Evolutionary conservation across 176 grass and related monocot species (phyloP), one percentile per base, ranked within the genome.

Genomic region (Rhynchospora tenuis): DNA sequence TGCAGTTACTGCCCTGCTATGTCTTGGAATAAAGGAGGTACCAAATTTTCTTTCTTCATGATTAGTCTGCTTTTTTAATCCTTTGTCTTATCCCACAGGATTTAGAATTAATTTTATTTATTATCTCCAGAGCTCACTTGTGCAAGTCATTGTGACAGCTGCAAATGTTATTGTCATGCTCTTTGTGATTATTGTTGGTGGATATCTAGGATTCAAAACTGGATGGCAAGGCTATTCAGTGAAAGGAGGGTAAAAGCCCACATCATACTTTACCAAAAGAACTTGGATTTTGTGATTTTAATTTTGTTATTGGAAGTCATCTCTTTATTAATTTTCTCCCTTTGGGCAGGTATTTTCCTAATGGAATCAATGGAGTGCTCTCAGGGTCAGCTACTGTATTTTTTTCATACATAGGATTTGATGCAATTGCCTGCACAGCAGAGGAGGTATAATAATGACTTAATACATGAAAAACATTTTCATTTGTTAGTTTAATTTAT

Each of bases 351-450:
- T 94, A 94, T 68, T 98, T 98, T 51, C 90, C 92, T 69, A 91
- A 98, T 29, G 92, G 92, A 27, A 55, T 88, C 22, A 84, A 82
- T 5, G 92, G 95, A 82, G 78, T 94, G 28, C 84, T 98, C 28
- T 88, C 90, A 12, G 92, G 92, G 65, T 98, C 92, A 54, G 92
- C 95, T 71, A 98, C 90, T 56, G 90, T 94, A 48, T 98, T 98
- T 76, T 98, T 98, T 59, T 90, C 92, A 0, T 98, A 91, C 78
- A 94, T 98, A 71, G 95, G 95, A n/a, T 98, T 98, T 20, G 95
- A 94, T 59, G 78, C 79, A 84, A 91, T 98, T 63, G 86, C 90
- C 64, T 91, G 90, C 79, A 94, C 90, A 8, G 90, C 95, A 13
- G 92, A 98, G 51, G 95, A 98, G 92, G 90, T 92, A 70, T 22